phyloP scores from a whole-genome alignment of 331 rosid genomes.

The Pyrus hybrid region DNA sequence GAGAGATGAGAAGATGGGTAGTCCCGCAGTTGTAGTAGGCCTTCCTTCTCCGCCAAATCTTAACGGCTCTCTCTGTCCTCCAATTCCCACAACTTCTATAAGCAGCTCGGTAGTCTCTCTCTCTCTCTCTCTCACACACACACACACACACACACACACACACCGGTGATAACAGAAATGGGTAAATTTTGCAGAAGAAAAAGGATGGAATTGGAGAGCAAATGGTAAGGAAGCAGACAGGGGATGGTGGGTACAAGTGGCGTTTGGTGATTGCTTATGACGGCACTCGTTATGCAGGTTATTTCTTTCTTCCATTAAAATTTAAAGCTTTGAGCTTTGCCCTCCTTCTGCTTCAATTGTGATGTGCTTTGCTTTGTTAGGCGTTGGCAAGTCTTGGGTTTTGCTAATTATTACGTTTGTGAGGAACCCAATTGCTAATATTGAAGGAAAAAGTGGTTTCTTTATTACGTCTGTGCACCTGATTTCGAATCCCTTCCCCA shows the following conservation, averaged over 20 bases:
- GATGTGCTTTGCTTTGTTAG: neutral
- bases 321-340: neutral
- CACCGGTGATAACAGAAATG: neutral
- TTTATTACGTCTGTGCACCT: neutral
- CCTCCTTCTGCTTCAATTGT: neutral
- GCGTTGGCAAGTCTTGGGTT: neutral
- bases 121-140: neutral
- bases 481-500: neutral
- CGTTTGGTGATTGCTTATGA: slow-evolving; percentile 85
- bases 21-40: slow-evolving; percentile 9
- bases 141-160: no score
- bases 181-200: slow-evolving; percentile 22
- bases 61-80: slow-evolving; percentile 14
- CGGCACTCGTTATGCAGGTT: slow-evolving; percentile 79
- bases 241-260: slow-evolving; percentile 56
- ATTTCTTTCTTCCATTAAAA: neutral
- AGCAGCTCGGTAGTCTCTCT: neutral
- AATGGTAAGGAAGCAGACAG: slow-evolving; percentile 15
- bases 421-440: neutral
- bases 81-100: slow-evolving; percentile 3
- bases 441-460: neutral
- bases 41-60: slow-evolving; percentile 25
- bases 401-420: neutral
- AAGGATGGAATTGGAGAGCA: slow-evolving; percentile 3
- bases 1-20: slow-evolving; percentile 27